These are phyloP conservation scores for Fusarium compactum DNA, from an alignment of 2,329 filamentous ascomycete genomes.

Conservation along the genomic window DNA sequence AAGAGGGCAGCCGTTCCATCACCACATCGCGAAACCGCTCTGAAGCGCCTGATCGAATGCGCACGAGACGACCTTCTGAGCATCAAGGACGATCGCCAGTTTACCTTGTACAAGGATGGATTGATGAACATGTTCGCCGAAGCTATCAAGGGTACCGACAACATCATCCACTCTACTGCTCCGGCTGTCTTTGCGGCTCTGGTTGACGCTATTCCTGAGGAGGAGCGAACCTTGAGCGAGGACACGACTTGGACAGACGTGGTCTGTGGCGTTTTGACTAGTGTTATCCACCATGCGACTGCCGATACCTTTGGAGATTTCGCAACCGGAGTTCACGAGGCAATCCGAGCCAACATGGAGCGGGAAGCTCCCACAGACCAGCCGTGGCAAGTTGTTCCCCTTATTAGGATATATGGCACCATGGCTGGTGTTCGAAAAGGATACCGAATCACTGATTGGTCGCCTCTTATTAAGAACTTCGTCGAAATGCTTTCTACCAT, in stretches of 20 bases:
- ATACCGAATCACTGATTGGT: slow-evolving; percentile 79
- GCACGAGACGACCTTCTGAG: slow-evolving; percentile 75
- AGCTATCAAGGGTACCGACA: slow-evolving; percentile 74
- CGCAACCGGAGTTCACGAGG: slow-evolving; percentile 70
- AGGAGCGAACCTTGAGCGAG: slow-evolving; percentile 62
- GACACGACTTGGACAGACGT: slow-evolving; percentile 71
- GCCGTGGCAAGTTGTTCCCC: slow-evolving; percentile 59
- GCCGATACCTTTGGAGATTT: slow-evolving; percentile 78
- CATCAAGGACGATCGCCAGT: slow-evolving; percentile 66
- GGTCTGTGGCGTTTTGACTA: slow-evolving; percentile 80
- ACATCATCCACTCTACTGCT: slow-evolving; percentile 70
- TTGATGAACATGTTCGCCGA: slow-evolving; percentile 94
- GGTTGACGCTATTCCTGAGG: slow-evolving; percentile 62
- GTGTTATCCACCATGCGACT: slow-evolving; percentile 84
- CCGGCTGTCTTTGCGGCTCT: slow-evolving; percentile 65
- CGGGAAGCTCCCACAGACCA: slow-evolving; percentile 43
- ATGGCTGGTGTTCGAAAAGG: slow-evolving; percentile 86
- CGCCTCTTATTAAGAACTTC: slow-evolving; percentile 68
- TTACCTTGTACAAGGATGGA: slow-evolving; percentile 82
- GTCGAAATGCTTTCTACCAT: slow-evolving; percentile 64
- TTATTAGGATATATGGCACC: slow-evolving; percentile 73
- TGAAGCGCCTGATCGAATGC: slow-evolving; percentile 78
- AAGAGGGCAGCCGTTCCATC: slow-evolving; percentile 86
- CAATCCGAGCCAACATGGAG: slow-evolving; percentile 54
- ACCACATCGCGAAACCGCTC: slow-evolving; percentile 78